Conservation (phyloP, 2,329 filamentous ascomycete species). For the Trichophyton rubrum region DNA sequence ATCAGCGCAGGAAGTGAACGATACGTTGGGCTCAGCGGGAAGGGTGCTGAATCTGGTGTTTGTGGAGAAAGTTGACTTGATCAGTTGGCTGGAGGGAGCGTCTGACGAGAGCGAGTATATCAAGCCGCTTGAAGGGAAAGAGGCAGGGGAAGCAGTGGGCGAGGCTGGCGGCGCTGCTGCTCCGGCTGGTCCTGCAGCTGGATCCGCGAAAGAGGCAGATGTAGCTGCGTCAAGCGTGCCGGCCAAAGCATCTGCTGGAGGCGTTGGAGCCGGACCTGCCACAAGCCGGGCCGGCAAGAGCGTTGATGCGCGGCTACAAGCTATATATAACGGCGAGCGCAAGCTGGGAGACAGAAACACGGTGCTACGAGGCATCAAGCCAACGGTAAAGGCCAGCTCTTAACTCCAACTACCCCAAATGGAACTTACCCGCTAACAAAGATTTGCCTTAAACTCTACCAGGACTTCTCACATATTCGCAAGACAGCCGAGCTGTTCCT, state of each 20-base stretch:
- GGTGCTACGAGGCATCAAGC: conserved; percentile 72
- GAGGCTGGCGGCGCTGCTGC: conserved; percentile 27
- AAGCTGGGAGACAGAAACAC: conserved; percentile 89
- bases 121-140: conserved; percentile 61
- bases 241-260: conserved; percentile 29
- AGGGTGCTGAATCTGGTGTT: conserved; percentile 81
- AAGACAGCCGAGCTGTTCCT: conserved; percentile 74
- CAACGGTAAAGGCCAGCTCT: conserved; percentile 48
- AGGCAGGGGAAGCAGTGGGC: conserved; percentile 30
- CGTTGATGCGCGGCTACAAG: conserved; percentile 68
- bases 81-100: conserved; percentile 85
- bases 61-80: conserved; percentile 79
- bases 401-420: background rate
- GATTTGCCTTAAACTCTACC: background rate
- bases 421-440: background rate
- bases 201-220: conserved; percentile 29
- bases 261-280: conserved; percentile 26
- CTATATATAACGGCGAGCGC: conserved; percentile 85
- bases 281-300: conserved; percentile 35
- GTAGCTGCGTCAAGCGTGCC: conserved; percentile 38
- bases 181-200: conserved; percentile 11
- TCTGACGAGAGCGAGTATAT: conserved; percentile 89
- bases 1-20: conserved; percentile 66
- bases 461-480: conserved; percentile 92
- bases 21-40: conserved; percentile 44